Percentiles rank a stretch among this genome's conserved stretches.
phyloP scores from a whole-genome alignment of 208 protist genomes.

The Phytomonas sp. region DNA sequence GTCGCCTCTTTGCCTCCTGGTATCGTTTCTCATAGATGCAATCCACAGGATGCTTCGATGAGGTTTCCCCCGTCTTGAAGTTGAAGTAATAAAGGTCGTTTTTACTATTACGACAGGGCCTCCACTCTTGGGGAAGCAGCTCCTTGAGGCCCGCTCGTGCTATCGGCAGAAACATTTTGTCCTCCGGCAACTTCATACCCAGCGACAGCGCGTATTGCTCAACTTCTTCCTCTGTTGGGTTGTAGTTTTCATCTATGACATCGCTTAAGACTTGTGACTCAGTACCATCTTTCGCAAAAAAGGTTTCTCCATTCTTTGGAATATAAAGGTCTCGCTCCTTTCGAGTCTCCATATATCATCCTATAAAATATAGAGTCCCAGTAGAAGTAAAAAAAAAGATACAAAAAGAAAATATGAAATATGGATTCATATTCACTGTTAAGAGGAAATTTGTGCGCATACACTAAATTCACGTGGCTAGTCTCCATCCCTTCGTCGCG shows the following conservation, averaged over 20 bases:
- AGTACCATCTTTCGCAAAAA: constrained; percentile 72
- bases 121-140: constrained; percentile 92
- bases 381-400: neutral
- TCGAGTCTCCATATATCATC: neutral
- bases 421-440: neutral
- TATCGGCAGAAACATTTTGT: constrained; percentile 88
- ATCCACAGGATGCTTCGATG: constrained; percentile 94
- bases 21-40: constrained; percentile 76
- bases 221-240: constrained; percentile 89
- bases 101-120: constrained; percentile 86
- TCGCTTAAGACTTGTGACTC: constrained; percentile 87
- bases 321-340: constrained; percentile 17
- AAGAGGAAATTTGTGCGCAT: neutral
- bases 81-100: constrained; percentile 96
- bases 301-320: constrained; percentile 59
- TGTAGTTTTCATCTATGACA: constrained; percentile 74
- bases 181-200: constrained; percentile 88
- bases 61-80: constrained; percentile 90
- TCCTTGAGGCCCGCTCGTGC: constrained; percentile 91
- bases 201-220: constrained; percentile 89
- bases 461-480: neutral
- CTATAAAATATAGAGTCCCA: neutral
- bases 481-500: neutral
- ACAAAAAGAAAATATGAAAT: constrained; percentile 11
- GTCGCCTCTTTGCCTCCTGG: constrained; percentile 49